These are phyloP conservation scores for Sclerotinia sclerotiorum DNA, from an alignment of 2,329 filamentous ascomycete genomes.

Conservation along the genomic window DNA sequence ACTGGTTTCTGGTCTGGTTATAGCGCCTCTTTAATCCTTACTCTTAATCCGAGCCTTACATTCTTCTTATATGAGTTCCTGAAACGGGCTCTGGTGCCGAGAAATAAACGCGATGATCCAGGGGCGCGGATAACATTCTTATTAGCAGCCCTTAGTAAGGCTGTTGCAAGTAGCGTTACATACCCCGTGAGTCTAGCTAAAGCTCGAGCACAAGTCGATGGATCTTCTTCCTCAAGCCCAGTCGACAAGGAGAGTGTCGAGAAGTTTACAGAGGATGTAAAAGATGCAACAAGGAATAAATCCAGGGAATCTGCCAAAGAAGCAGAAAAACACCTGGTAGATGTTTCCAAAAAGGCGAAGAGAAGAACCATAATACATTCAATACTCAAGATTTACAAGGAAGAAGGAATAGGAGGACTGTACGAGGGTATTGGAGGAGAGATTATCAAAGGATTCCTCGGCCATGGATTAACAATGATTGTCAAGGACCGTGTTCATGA, in stretches of 20 bases:
- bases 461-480: conserved; percentile 83
- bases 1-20: conserved; percentile 86
- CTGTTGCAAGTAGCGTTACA: conserved; percentile 70
- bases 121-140: conserved; percentile 59
- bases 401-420: conserved; percentile 66
- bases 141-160: conserved; percentile 76
- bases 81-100: conserved; percentile 58
- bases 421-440: conserved; percentile 78
- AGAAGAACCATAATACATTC: conserved; percentile 60
- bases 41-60: conserved; percentile 82
- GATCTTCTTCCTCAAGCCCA: conserved; percentile 46
- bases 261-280: conserved; percentile 37
- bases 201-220: conserved; percentile 63
- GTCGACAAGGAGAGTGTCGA: conserved; percentile 38
- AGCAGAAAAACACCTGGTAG: conserved; percentile 6
- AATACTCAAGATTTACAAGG: conserved; percentile 56
- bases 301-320: conserved; percentile 27
- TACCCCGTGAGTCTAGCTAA: conserved; percentile 90
- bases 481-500: conserved; percentile 77
- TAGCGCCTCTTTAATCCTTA: conserved; percentile 74
- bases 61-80: conserved; percentile 78
- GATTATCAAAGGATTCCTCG: conserved; percentile 79
- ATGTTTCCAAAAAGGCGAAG: conserved; percentile 36
- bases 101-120: conserved; percentile 52
- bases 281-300: conserved; percentile 39